Base-by-base conservation (phyloP, 768 basidiomycete species). In the Pisolithus albus region DNA sequence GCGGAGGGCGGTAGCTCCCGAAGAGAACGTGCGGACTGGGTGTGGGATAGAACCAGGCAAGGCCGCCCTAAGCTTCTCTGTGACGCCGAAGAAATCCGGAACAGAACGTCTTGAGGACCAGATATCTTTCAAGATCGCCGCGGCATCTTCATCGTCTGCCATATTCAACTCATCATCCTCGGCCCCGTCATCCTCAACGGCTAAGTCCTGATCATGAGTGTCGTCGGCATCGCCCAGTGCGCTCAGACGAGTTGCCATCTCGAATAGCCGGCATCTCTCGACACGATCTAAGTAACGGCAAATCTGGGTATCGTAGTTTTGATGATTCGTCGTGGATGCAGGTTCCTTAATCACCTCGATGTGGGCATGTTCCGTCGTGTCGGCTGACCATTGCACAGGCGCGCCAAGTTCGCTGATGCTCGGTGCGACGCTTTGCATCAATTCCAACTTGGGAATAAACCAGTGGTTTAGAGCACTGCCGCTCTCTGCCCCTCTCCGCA, bases 371-470 rank as follows among this genome's bases (percentile, higher is more conserved):
- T 44, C 43, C 5, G 24, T 44, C 3, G 10, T 44, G 26, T 44
- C 24, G 28, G 43, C 43, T 13, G 68, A 65, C 64, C 64, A 71
- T 30, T 54, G 46, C 24, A 54, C 59, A 3, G 67, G 45, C 11
- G 56, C 59, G 0, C 74, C 72, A 34, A 61, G 63, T n/a, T 39
- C 39, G 7, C 47, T 47, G 19, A 72, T 69, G 51, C 59, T 69
- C 2, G 57, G 49, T 5, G 60, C 55, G 5, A 74, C 62, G 38
- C 63, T 66, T 18, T 71, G 70, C n/a, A 72, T 51, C 19, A 70
- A 60, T 46, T 73, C 70, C 8, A 75, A 62, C 54, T 78, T 78
- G 1, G 70, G 73, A 41, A 77, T 76, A n/a, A 67, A 46, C 58
- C 67, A 77, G 49, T 74, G 54, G 7, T 67, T 30, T 23, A 72